A percentile compares a stretch with the other conserved stretches of the same genome.
Evolutionary conservation across 139 green algal species (phyloP).

Genomic region (Asterochloris erici): DNA sequence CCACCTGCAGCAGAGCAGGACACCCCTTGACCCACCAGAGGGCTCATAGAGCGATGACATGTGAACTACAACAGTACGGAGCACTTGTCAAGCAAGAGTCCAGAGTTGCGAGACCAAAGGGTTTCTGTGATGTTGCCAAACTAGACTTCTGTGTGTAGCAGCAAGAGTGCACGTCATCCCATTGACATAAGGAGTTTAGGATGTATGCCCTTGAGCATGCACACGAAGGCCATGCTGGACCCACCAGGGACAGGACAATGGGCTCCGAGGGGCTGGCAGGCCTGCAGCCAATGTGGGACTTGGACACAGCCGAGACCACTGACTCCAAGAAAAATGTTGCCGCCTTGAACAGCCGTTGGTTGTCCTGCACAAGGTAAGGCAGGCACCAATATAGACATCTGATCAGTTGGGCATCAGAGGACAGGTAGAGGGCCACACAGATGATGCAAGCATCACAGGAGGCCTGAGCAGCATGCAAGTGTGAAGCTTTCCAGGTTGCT

Average conservation of each 20-base stretch:
- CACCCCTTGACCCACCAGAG: neutral
- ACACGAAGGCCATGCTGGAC: too few relatives aligned
- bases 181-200: too few relatives aligned
- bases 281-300: conserved; percentile 3
- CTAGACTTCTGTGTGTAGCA: too few relatives aligned
- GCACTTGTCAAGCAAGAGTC: too few relatives aligned
- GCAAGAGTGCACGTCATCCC: too few relatives aligned
- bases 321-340: conserved; percentile 39
- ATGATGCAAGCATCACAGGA: neutral
- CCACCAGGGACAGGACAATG: too few relatives aligned
- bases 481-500: neutral
- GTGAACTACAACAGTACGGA: too few relatives aligned
- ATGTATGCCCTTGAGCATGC: too few relatives aligned
- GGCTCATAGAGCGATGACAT: too few relatives aligned
- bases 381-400: neutral
- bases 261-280: neutral
- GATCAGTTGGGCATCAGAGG: neutral
- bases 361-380: conserved; percentile 22
- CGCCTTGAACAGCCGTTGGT: conserved; percentile 30
- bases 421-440: neutral
- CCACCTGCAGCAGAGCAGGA: conserved; percentile 19
- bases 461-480: neutral
- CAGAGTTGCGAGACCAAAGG: too few relatives aligned
- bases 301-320: conserved; percentile 35
- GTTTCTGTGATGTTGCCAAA: too few relatives aligned